These are phyloP conservation scores for Alternaria conjuncta DNA, from an alignment of 2,329 filamentous ascomycete genomes.

Conservation along the genomic window DNA sequence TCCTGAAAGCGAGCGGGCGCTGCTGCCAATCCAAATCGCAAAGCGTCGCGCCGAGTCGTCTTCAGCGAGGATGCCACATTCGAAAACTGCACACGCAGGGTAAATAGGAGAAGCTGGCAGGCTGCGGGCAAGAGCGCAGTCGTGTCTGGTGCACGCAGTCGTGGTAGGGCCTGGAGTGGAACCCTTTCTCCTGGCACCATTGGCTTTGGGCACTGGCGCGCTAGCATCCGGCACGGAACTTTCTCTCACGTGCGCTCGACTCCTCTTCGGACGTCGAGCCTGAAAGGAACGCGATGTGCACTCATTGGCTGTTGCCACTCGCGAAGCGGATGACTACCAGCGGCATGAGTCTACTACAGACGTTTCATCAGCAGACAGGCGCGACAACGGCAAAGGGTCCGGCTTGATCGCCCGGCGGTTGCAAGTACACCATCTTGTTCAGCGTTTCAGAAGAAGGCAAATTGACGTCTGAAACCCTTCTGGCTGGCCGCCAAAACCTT, in stretches of 20 bases:
- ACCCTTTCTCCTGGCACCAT: slow-evolving; percentile 16
- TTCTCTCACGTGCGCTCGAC: slow-evolving; percentile 23
- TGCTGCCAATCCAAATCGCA: slow-evolving; percentile 19
- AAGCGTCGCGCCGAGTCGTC: slow-evolving; percentile 12
- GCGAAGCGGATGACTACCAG: background rate
- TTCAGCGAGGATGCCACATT: slow-evolving; percentile 15
- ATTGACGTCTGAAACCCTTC: slow-evolving; percentile 37
- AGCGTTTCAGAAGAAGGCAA: slow-evolving; percentile 41
- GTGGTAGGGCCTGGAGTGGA: slow-evolving; percentile 28
- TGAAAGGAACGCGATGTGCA: slow-evolving; percentile 13
- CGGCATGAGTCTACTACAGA: slow-evolving; percentile 2
- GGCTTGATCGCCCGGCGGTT: slow-evolving; percentile 18
- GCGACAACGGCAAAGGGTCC: slow-evolving; percentile 18
- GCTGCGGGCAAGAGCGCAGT: slow-evolving; percentile 6
- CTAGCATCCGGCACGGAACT: slow-evolving; percentile 16
- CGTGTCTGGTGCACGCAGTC: slow-evolving; percentile 20
- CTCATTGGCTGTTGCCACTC: slow-evolving; percentile 10
- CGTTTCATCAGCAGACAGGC: slow-evolving; percentile 24
- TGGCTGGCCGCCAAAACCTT: slow-evolving; percentile 27
- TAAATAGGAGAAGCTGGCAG: slow-evolving; percentile 16
- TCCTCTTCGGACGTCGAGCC: slow-evolving; percentile 4
- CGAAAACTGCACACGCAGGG: slow-evolving; percentile 1
- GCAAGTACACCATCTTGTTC: slow-evolving; percentile 10
- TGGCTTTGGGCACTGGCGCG: slow-evolving; percentile 14
- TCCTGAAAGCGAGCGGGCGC: slow-evolving; percentile 16